A percentile compares a stretch with the other conserved stretches of the same genome.
Conservation (phyloP, 148 eudicot genomes). For the Simmondsia chinensis region DNA sequence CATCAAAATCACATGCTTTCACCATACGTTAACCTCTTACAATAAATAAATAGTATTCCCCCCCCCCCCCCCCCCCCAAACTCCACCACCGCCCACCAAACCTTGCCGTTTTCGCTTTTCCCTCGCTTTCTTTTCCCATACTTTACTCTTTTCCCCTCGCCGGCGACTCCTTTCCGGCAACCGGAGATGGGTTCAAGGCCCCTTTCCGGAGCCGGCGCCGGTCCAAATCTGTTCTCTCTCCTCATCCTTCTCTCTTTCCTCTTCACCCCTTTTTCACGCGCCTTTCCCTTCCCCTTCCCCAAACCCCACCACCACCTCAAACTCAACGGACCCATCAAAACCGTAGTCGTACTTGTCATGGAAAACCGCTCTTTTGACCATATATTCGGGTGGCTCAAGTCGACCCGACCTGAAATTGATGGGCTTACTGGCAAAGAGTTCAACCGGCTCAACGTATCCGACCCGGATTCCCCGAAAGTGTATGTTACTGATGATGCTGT, state of each 20-base stretch:
- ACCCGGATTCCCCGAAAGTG: constrained; percentile 37
- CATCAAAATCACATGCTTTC: too few species aligned
- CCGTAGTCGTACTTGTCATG: constrained; percentile 80
- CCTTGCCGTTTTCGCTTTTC: too few species aligned
- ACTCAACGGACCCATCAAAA: constrained; percentile 66
- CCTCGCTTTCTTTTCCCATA: too few species aligned
- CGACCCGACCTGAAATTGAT: constrained; percentile 76
- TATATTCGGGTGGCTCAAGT: constrained; percentile 78
- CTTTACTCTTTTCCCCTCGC: neutral
- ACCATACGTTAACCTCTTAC: too few species aligned
- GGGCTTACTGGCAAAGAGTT: constrained; percentile 73
- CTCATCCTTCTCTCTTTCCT: constrained; percentile 18
- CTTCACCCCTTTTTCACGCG: constrained; percentile 11
- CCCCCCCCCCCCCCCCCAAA: too few species aligned
- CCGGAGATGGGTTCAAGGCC: constrained; percentile 19
- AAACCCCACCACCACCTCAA: constrained; percentile 16
- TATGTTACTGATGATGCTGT: constrained; percentile 54
- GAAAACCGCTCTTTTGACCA: constrained; percentile 97
- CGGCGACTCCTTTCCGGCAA: neutral
- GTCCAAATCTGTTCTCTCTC: constrained; percentile 9
- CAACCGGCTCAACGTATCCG: constrained; percentile 57
- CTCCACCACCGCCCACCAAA: too few species aligned
- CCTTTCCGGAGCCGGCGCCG: constrained; percentile 4
- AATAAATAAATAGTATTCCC: too few species aligned
- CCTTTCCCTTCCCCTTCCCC: constrained; percentile 25